These are phyloP conservation scores for Scheffersomyces amazonensis DNA, from an alignment of 805 yeast genomes.

Conservation along the genomic window DNA sequence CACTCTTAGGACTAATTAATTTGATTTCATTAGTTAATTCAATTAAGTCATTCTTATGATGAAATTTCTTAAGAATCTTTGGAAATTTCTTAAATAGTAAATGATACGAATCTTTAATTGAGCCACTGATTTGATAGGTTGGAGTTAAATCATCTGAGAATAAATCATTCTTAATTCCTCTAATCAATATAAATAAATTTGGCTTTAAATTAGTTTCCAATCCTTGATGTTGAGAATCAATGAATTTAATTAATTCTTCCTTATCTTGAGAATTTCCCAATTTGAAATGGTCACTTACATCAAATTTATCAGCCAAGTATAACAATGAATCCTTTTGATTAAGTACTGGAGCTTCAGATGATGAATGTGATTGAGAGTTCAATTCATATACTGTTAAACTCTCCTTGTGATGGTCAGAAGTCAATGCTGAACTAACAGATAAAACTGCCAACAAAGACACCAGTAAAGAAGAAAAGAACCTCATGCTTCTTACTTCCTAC, in stretches of 20 bases:
- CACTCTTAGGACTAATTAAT: conserved; percentile 9
- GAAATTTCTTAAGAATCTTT: conserved; percentile 17
- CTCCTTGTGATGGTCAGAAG: no score
- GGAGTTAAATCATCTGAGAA: neutral
- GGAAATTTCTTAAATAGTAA: conserved; percentile 3
- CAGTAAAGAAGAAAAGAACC: conserved; percentile 2
- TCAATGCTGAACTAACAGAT: conserved; percentile 2
- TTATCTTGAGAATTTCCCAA: conserved; percentile 22
- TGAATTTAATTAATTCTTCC: conserved; percentile 19
- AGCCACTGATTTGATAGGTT: neutral
- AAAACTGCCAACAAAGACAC: conserved; percentile 3
- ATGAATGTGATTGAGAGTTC: neutral
- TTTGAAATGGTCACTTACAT: conserved; percentile 33
- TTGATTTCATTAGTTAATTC: conserved; percentile 25
- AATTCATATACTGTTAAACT: conserved; percentile 7
- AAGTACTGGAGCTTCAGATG: neutral
- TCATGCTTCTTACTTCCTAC: conserved; percentile 2
- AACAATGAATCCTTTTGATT: conserved; percentile 27
- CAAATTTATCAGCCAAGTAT: conserved; percentile 46
- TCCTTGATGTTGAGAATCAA: conserved; percentile 13
- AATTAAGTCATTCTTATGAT: conserved; percentile 6
- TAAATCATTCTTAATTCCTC: neutral
- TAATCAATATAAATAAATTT: conserved; percentile 2
- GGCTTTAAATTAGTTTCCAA: conserved; percentile 1
- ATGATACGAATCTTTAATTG: neutral